Percentiles rank a stretch among this genome's conserved stretches.
These are phyloP conservation scores for Chalciporus sp. DNA, from an alignment of 1,284 basidiomycete species.

Conservation along the genomic window DNA sequence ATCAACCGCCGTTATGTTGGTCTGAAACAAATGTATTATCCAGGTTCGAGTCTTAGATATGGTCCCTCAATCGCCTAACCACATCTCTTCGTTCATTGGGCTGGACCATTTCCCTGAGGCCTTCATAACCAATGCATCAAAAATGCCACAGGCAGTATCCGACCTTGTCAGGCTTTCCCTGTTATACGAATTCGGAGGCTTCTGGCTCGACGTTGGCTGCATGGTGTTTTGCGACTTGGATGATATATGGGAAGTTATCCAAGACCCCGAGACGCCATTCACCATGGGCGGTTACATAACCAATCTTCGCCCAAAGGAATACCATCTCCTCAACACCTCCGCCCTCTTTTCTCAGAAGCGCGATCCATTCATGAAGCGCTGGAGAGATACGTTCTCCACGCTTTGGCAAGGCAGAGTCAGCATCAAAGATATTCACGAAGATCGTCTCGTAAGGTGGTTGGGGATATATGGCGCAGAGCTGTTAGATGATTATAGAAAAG, in stretches of 20 bases:
- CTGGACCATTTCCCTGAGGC: constrained; percentile 2
- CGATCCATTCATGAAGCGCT: constrained; percentile 5
- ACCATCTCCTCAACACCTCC: constrained; percentile 9
- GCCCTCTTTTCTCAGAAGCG: constrained; percentile 10
- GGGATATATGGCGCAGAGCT: constrained; percentile 2
- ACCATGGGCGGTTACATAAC: constrained; percentile 8
- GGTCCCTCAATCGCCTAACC: constrained; percentile 3
- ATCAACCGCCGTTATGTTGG: not conserved
- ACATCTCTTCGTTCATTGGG: constrained; percentile 5
- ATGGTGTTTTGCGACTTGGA: constrained; percentile 12
- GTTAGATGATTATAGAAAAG: not conserved
- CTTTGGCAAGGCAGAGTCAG: constrained; percentile 4
- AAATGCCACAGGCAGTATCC: constrained; percentile 1
- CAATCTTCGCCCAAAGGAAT: constrained; percentile 11
- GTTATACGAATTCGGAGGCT: constrained; percentile 8
- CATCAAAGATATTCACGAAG: not conserved
- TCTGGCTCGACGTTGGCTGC: constrained; percentile 13
- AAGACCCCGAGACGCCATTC: constrained; percentile 5
- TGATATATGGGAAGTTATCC: constrained; percentile 5
- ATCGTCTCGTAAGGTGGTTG: constrained; percentile 7
- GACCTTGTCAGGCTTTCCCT: constrained; percentile 11
- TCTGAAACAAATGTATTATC: not conserved
- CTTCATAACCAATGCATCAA: not conserved
- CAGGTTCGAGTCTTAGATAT: constrained; percentile 9
- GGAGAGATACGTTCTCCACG: constrained; percentile 7